Conservation (phyloP, 495 filamentous ascomycete species). For the Xeromyces bisporus region DNA sequence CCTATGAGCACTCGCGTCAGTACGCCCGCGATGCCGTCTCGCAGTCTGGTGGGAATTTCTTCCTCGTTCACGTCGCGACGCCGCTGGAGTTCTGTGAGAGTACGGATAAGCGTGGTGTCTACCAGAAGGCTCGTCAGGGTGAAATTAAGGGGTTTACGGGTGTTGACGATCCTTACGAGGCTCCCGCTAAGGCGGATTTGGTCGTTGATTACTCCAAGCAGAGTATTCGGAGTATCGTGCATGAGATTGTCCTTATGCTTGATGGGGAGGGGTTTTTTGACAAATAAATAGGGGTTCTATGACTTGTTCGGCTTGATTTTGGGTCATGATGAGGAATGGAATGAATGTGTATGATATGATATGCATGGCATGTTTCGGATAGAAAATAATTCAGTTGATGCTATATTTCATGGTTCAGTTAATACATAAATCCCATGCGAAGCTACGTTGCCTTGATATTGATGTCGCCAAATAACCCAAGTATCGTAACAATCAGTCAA, state of each 20-base stretch:
- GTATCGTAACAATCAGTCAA: too few species aligned
- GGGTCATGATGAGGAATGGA: too few species aligned
- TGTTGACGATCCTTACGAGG: conserved; percentile 94
- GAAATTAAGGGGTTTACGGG: conserved; percentile 98
- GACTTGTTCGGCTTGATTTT: too few species aligned
- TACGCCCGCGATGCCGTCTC: conserved; percentile 69
- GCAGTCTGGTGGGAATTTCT: conserved; percentile 79
- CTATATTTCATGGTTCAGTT: too few species aligned
- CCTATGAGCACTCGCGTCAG: conserved; percentile 61
- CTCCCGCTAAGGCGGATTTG: conserved; percentile 63
- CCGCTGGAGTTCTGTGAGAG: conserved; percentile 82
- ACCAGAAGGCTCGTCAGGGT: conserved; percentile 63
- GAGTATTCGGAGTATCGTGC: conserved; percentile 79
- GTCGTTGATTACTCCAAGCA: conserved; percentile 72
- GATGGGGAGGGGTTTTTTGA: conserved; percentile 70
- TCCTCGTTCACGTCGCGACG: conserved; percentile 87
- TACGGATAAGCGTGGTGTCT: conserved; percentile 89
- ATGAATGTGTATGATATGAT: too few species aligned
- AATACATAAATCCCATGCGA: too few species aligned
- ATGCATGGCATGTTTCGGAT: too few species aligned
- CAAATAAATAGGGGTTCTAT: too few species aligned
- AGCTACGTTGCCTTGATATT: too few species aligned
- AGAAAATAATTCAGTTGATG: too few species aligned
- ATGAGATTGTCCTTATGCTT: conserved; percentile 88
- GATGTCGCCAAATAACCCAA: too few species aligned